phyloP scores from a whole-genome alignment of 345 rosid genomes.

The Cardamine resedifolia region DNA sequence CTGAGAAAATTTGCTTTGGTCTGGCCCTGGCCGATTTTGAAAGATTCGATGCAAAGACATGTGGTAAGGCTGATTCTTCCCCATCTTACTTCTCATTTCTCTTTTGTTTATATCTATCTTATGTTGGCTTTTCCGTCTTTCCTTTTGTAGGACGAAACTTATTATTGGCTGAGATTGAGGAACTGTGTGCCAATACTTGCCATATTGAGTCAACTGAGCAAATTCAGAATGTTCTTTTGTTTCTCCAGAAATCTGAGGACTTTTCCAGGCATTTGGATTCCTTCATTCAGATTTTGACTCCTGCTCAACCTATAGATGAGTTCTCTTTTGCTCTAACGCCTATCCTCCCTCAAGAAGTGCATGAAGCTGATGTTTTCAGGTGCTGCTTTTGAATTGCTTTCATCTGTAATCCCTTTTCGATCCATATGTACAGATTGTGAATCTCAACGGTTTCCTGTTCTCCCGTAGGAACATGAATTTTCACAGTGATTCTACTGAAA shows the following conservation, averaged over 20 bases:
- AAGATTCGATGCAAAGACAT: constrained; percentile 44
- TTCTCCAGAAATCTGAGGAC: constrained; percentile 71
- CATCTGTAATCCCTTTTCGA: background rate
- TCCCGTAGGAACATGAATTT: constrained; percentile 51
- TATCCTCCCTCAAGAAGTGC: constrained; percentile 58
- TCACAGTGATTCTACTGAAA: constrained; percentile 45
- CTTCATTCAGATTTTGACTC: constrained; percentile 65
- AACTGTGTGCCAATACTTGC: constrained; percentile 51
- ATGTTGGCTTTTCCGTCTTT: background rate
- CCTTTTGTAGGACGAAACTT: constrained; percentile 64
- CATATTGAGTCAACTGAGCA: constrained; percentile 58
- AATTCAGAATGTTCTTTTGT: constrained; percentile 67
- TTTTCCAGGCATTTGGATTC: constrained; percentile 72
- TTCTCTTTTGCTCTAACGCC: constrained; percentile 58
- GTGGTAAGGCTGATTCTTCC: constrained; percentile 43
- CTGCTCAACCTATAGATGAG: constrained; percentile 53
- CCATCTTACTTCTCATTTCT: background rate
- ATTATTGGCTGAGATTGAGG: constrained; percentile 64
- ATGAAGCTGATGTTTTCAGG: constrained; percentile 61
- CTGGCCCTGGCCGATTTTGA: constrained; percentile 73
- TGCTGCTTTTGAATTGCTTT: constrained; percentile 23
- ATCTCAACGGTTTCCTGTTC: constrained; percentile 14
- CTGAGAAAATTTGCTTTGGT: constrained; percentile 69
- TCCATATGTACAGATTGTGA: background rate
- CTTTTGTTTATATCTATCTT: background rate